A percentile compares a stretch with the other conserved stretches of the same genome.
Conservation (phyloP, 2,329 filamentous ascomycete genomes). For the Cladosporium colombiae region DNA sequence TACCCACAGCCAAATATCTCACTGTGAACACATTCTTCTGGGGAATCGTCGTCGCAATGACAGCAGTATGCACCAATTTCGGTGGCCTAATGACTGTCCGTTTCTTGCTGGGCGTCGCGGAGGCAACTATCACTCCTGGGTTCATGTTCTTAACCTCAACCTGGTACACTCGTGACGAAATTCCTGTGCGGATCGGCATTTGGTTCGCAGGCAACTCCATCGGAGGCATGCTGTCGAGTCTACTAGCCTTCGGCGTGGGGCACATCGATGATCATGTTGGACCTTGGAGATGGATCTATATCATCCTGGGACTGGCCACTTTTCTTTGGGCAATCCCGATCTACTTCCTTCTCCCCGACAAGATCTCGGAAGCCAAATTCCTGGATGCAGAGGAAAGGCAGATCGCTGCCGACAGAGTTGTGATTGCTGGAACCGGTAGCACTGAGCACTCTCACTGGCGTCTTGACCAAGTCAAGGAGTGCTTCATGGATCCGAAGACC, state of each 20-base stretch:
- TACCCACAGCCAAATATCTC: slow-evolving; percentile 26
- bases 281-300: slow-evolving; percentile 39
- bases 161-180: slow-evolving; percentile 39
- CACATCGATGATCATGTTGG: slow-evolving; percentile 26
- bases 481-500: slow-evolving; percentile 25
- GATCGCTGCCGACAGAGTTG: slow-evolving; percentile 22
- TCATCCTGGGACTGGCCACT: slow-evolving; percentile 27
- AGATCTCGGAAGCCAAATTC: slow-evolving; percentile 22
- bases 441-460: slow-evolving; percentile 21
- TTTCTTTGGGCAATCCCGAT: slow-evolving; percentile 26
- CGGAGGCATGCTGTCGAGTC: slow-evolving; percentile 24
- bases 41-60: slow-evolving; percentile 37
- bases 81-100: slow-evolving; percentile 40
- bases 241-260: slow-evolving; percentile 35
- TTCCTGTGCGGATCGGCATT: slow-evolving; percentile 29
- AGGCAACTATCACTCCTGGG: slow-evolving; percentile 41
- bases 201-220: slow-evolving; percentile 27
- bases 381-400: slow-evolving; percentile 22
- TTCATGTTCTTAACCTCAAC: slow-evolving; percentile 43
- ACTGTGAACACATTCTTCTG: slow-evolving; percentile 32
- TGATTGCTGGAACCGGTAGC: slow-evolving; percentile 22
- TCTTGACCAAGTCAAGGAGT: slow-evolving; percentile 23
- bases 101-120: slow-evolving; percentile 39
- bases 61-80: slow-evolving; percentile 40
- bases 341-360: slow-evolving; percentile 24